These are phyloP conservation scores for Blepharisma japonicum DNA, from an alignment of 73 alveolate species.

Conservation along the genomic window DNA sequence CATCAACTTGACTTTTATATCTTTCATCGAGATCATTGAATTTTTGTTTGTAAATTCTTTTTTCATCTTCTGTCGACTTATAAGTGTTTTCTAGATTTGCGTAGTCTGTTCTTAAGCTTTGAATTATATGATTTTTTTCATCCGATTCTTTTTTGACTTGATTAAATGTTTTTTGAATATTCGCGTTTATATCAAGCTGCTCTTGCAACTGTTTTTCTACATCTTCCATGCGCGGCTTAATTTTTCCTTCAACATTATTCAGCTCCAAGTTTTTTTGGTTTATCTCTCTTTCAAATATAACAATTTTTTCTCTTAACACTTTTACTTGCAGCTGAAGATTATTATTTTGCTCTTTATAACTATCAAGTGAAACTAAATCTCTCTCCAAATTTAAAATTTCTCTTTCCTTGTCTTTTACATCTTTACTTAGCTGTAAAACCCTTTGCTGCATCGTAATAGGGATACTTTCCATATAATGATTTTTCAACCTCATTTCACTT, in stretches of 20 bases:
- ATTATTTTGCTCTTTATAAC: conserved; percentile 7
- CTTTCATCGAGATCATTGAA: not conserved
- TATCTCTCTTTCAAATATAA: conserved; percentile 4
- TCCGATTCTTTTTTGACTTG: conserved; percentile 9
- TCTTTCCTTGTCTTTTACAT: not conserved
- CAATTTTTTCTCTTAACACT: conserved; percentile 8
- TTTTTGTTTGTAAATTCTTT: not conserved
- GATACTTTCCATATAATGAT: too few species aligned
- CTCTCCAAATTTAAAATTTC: not conserved
- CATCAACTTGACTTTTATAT: not conserved
- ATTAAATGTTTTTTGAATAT: not conserved
- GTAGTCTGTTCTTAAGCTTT: not conserved
- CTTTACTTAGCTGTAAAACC: not conserved
- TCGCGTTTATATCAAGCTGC: not conserved
- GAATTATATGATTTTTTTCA: not conserved
- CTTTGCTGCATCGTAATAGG: too few species aligned
- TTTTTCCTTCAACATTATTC: not conserved
- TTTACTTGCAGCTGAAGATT: conserved; percentile 20
- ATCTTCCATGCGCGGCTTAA: not conserved
- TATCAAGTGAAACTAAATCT: conserved; percentile 4
- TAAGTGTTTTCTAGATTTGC: not conserved
- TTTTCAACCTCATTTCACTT: too few species aligned
- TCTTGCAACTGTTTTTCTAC: conserved; percentile 3
- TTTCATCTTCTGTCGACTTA: conserved; percentile 14
- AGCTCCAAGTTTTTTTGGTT: not conserved